Percentiles rank a stretch among this genome's conserved stretches.
Conservation (phyloP, 495 filamentous ascomycete genomes). For the Penicillium macrosclerotiorum region DNA sequence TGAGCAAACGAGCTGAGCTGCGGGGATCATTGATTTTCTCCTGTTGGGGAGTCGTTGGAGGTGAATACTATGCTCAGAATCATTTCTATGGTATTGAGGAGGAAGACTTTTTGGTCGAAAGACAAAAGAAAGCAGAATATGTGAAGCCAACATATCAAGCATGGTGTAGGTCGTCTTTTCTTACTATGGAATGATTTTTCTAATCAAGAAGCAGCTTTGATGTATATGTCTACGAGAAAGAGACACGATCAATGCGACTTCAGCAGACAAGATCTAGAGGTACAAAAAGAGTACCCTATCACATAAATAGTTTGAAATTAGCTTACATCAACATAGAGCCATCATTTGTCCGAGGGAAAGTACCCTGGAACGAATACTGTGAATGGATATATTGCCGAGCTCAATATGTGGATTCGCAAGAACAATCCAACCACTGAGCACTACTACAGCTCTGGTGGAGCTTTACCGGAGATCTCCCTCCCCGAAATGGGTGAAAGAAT, state of each 20-base stretch:
- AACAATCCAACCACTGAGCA: background rate
- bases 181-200: background rate
- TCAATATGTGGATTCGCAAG: background rate
- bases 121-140: background rate
- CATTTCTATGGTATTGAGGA: background rate
- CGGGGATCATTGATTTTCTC: background rate
- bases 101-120: background rate
- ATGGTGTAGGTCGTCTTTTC: background rate
- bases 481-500: background rate
- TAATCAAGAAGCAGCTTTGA: background rate
- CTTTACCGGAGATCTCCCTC: background rate
- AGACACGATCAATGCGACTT: background rate
- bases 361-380: background rate
- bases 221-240: background rate
- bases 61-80: background rate
- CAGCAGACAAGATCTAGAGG: background rate
- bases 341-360: background rate
- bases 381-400: background rate
- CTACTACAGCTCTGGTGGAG: background rate
- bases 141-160: background rate
- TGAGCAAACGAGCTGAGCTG: conserved; percentile 3
- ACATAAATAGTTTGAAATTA: background rate
- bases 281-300: too few relatives aligned
- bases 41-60: background rate
- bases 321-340: background rate